Evolutionary conservation across 257 asterid genomes (phyloP), one percentile per base, ranked within the genome.

Genomic region (Sherardia arvensis): DNA sequence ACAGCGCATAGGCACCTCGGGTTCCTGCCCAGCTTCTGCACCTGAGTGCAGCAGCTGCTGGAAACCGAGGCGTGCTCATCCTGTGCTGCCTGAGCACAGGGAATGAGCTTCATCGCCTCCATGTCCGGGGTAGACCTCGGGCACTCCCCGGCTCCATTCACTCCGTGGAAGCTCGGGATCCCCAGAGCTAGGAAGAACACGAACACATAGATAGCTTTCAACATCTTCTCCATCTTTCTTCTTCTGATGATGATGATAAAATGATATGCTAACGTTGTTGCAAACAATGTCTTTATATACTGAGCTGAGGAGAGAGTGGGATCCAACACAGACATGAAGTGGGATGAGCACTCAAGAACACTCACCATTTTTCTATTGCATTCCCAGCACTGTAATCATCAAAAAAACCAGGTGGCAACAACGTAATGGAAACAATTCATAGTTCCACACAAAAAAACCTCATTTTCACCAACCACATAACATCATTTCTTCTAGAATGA

Each of bases 1-100:
- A 84, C 86, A 7, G 95, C 97, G 45, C 94, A 89, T 18, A 89
- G 79, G 60, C 96, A 86, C 18, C 53, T 73, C 0, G 93, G 87
- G 25, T 79, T 84, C 79, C 76, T 73, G 4, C 86, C 87, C 45
- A 89, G 0, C 25, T 68, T 68, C 83, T 78, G 64, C 65, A 89
- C 84, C 78, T 73, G 83, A 33, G 58, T 40, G 72, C 93, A 83
- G 75, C 95, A 89, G 21, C 67, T 55, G 34, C 71, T 66, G 12
- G 89, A 56, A 9, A 81, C 89, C 0, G 75, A n/a, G 0, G 87
- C 88, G 0, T 72, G 40, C 4, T 74, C 48, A 59, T 86, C 81
- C 23, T 71, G 69, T 0, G 87, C 87, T 0, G 93, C 91, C 0
- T 81, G 73, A 0, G 87, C 86, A 69, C 96, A 89, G 4, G 95